Conservation (phyloP, 192 early-diverging fungal genomes). For the Coemansia biformis region DNA sequence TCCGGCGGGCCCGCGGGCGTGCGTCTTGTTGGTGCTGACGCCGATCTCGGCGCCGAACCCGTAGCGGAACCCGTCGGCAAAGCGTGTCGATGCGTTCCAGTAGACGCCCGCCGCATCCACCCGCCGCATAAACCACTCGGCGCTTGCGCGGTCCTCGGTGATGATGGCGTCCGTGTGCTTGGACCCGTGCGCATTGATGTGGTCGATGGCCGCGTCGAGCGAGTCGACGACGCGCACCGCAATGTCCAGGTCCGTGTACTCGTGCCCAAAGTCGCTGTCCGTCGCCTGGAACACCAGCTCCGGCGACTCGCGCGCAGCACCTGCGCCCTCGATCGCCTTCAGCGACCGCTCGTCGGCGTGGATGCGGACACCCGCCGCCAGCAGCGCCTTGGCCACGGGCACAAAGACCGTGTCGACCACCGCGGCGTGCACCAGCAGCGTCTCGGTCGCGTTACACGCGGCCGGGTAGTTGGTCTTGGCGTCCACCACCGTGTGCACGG, state of each 20-base stretch:
- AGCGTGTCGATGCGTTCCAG: conserved; percentile 93
- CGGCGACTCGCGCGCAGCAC: conserved; percentile 3
- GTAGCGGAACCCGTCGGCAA: conserved; percentile 98
- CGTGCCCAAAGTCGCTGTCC: conserved; percentile 77
- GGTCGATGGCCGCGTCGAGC: conserved; percentile 75
- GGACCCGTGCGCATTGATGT: conserved; percentile 89
- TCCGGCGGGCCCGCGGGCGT: conserved; percentile 96
- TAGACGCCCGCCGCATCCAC: conserved; percentile 98
- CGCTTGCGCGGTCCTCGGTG: conserved; percentile 66
- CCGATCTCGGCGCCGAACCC: conserved; percentile 99
- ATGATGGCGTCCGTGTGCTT: conserved; percentile 97
- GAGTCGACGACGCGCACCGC: conserved; percentile 74
- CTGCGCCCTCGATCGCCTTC: conserved; percentile 28
- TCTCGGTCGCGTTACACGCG: conserved; percentile 94
- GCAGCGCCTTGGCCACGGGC: conserved; percentile 56
- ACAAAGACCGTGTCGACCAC: conserved; percentile 47
- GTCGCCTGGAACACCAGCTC: conserved; percentile 15
- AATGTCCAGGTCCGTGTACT: conserved; percentile 83
- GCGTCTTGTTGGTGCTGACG: conserved; percentile 97
- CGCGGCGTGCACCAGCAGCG: conserved; percentile 75
- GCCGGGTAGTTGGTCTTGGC: conserved; percentile 92
- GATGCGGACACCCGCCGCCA: conserved; percentile 57
- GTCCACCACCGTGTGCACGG: conserved; percentile 78
- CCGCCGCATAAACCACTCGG: conserved; percentile 80
- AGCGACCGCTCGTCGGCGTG: conserved; percentile 56